Evolutionary conservation across 176 grass and related monocot species (phyloP), one percentile per base, ranked within the genome.

Genomic region (barley (Hordeum vulgare)): DNA sequence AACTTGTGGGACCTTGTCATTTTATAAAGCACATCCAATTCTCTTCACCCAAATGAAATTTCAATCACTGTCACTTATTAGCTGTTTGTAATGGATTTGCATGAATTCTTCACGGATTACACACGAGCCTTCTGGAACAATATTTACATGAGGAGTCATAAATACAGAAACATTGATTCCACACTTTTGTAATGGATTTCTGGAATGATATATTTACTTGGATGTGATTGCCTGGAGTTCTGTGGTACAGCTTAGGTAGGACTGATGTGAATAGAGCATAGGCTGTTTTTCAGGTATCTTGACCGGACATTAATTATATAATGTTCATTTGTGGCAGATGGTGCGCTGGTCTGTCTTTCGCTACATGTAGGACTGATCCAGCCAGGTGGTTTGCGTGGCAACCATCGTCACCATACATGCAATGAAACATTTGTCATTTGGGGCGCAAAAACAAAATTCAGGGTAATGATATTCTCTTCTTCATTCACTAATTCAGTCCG

Each of bases 401-500:
- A 98, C 65, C 96, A 98, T 84, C 92, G 96, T 14, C 96, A 95
- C 64, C 85, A 95, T 71, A 89, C 88, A 34, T 98, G 96, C 74
- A 95, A 98, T 31, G 96, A 98, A 66, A 98, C 96, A 17, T 90
- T 98, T 2, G 81, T 98, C 71, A 93, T 98, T 77, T 95, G 96
- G 96, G 96, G 96, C 44, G 96, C 93, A 20, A 89, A 89, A 77
- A 98, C 96, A 70, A 94, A 95, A 79, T 98, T 98, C 81, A 94
- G 96, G 83, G 96, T 98, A 85, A 83, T 26, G 37, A 40, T 63
- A 35, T 45, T 39, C 29, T 34, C 18, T 61, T 60, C 45, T 9
- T 18, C 26, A 53, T 60, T 64, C 21, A 47, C 2, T 9, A 11
- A 42, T 45, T 44, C 23, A 53, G 7, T 8, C 34, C 56, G 25